Evolutionary conservation across 140 eudicot genomes (phyloP).

Genomic region (Bidens hawaiensis): DNA sequence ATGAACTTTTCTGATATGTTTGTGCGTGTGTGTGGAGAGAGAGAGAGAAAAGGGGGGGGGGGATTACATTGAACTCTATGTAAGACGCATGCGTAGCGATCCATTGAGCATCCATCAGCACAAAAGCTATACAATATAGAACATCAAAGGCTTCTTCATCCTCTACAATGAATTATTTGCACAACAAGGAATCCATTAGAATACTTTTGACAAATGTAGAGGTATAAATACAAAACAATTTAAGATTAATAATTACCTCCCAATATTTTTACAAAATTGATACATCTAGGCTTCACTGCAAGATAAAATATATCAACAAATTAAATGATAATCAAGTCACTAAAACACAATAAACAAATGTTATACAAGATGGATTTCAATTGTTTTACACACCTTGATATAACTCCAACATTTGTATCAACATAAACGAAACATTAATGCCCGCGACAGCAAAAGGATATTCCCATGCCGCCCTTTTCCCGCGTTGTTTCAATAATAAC

Average conservation of each 20-base stretch:
- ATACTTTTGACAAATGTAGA: not conserved
- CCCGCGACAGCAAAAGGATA: slow-evolving; percentile 98
- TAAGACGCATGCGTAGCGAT: slow-evolving; percentile 87
- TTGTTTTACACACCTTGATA: slow-evolving; percentile 47
- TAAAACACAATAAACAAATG: not conserved
- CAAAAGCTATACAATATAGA: slow-evolving; percentile 81
- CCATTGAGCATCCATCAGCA: slow-evolving; percentile 97
- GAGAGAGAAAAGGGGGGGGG: slow-evolving; percentile 2
- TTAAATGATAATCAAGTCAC: not conserved
- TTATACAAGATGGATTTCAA: slow-evolving; percentile 6
- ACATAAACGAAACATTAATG: slow-evolving; percentile 81
- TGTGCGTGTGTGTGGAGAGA: not conserved
- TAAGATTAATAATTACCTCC: slow-evolving; percentile 47
- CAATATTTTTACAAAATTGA: slow-evolving; percentile 61
- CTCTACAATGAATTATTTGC: slow-evolving; percentile 44
- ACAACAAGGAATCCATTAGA: not conserved
- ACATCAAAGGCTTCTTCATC: slow-evolving; percentile 78
- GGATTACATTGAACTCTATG: slow-evolving; percentile 84
- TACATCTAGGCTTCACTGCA: slow-evolving; percentile 80
- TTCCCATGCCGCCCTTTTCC: slow-evolving; percentile 75
- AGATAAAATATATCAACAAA: slow-evolving; percentile 9
- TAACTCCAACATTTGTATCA: slow-evolving; percentile 88
- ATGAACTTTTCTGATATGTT: no score
- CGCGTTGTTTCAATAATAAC: slow-evolving; percentile 77
- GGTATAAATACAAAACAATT: not conserved